Conservation (phyloP, 306 rosid genomes). For the Vigna radiata region DNA sequence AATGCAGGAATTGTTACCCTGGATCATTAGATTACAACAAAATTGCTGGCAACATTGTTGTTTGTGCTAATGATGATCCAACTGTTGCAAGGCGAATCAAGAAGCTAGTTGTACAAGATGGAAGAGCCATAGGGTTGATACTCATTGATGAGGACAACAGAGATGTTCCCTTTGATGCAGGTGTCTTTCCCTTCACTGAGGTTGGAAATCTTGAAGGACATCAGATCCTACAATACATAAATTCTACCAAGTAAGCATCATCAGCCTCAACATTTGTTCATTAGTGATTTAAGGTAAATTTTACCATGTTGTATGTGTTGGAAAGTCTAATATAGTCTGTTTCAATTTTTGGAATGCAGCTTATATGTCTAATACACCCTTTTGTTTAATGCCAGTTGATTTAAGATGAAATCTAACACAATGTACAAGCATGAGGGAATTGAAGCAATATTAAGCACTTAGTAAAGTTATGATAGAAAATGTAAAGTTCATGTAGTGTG, state of each 20-base stretch:
- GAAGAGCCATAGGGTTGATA: constrained; percentile 78
- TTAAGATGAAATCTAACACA: too few species aligned
- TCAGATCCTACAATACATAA: constrained; percentile 77
- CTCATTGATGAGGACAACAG: constrained; percentile 58
- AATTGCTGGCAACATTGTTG: constrained; percentile 72
- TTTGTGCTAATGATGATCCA: constrained; percentile 66
- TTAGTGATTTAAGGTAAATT: not conserved
- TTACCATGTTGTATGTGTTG: constrained; percentile 2
- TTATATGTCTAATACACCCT: too few species aligned
- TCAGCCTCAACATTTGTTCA: constrained; percentile 4
- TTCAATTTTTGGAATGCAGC: too few species aligned
- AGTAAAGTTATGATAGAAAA: not conserved
- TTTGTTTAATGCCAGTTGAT: too few species aligned
- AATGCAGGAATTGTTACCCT: constrained; percentile 84
- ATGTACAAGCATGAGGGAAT: not conserved
- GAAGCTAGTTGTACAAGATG: constrained; percentile 82
- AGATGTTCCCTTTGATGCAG: constrained; percentile 76
- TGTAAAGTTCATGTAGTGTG: not conserved
- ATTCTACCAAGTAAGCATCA: constrained; percentile 75
- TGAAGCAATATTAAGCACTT: not conserved
- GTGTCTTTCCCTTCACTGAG: constrained; percentile 68
- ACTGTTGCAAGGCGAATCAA: constrained; percentile 65
- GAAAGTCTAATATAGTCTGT: too few species aligned
- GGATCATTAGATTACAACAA: constrained; percentile 82
- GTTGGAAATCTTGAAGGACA: constrained; percentile 68